These are phyloP conservation scores for Chaetothyriales sp. DNA, from an alignment of 2,329 filamentous ascomycete species.

Conservation along the genomic window DNA sequence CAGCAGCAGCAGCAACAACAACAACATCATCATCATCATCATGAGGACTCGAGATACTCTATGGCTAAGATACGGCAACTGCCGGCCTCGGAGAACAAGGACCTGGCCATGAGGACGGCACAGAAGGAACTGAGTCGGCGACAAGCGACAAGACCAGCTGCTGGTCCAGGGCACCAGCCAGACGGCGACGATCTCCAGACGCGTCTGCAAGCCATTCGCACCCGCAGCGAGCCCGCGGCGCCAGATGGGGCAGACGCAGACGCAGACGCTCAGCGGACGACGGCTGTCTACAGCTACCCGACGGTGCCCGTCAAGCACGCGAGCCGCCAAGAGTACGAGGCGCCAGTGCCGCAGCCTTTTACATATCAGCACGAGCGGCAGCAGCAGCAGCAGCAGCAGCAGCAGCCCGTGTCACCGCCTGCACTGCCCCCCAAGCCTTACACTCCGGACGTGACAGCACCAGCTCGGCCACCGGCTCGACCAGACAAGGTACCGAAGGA, in stretches of 20 bases:
- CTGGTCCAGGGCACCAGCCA: conserved; percentile 44
- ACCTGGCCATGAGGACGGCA: conserved; percentile 64
- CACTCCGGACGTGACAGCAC: neutral
- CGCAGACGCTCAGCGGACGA: neutral
- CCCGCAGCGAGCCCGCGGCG: conserved; percentile 12
- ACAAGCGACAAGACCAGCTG: conserved; percentile 45
- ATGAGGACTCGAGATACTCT: conserved; percentile 3
- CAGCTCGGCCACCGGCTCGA: conserved; percentile 17
- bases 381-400: conserved; percentile 13
- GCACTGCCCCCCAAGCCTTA: conserved; percentile 11
- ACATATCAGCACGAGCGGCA: conserved; percentile 1
- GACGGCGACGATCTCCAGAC: conserved; percentile 41
- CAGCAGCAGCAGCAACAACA: too few species aligned
- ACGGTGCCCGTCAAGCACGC: neutral
- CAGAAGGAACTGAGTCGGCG: conserved; percentile 57
- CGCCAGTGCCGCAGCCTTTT: neutral
- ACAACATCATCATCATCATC: conserved; percentile 16
- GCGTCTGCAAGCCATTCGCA: conserved; percentile 23
- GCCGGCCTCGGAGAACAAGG: conserved; percentile 56
- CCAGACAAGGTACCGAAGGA: conserved; percentile 19
- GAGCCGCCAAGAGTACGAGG: neutral
- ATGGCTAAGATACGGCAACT: conserved; percentile 40
- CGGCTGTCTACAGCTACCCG: neutral
- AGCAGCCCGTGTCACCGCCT: conserved; percentile 18
- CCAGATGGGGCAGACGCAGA: neutral